Conservation (phyloP, 495 filamentous ascomycete species). For the Tuber umbilicatum region DNA sequence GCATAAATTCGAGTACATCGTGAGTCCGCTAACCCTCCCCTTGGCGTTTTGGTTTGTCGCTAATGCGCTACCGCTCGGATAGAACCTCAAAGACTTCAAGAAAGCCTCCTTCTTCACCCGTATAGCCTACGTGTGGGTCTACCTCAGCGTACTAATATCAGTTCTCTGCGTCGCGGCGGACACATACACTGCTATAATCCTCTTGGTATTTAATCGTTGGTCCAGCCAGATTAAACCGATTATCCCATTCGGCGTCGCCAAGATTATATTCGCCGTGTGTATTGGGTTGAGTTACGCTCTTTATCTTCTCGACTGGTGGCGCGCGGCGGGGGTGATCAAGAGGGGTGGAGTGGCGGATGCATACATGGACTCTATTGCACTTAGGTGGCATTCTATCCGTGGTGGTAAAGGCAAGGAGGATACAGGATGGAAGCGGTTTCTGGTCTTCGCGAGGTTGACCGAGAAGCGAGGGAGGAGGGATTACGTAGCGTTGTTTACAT, state of each 20-base stretch:
- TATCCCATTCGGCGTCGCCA: constrained; percentile 63
- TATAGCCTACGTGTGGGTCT: constrained; percentile 80
- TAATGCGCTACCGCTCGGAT: constrained; percentile 18
- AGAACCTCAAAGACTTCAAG: constrained; percentile 89
- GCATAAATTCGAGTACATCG: constrained; percentile 93
- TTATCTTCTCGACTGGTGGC: constrained; percentile 65
- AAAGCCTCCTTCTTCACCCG: constrained; percentile 64
- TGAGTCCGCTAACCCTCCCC: constrained; percentile 46
- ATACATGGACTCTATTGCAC: constrained; percentile 80
- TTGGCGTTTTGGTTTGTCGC: neutral
- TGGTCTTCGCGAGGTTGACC: constrained; percentile 88
- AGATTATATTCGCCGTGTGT: constrained; percentile 85
- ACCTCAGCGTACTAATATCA: constrained; percentile 67
- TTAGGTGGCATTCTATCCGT: constrained; percentile 71
- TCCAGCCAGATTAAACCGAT: constrained; percentile 57
- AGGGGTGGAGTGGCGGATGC: constrained; percentile 80
- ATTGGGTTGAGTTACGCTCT: constrained; percentile 82
- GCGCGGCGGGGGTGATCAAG: constrained; percentile 69
- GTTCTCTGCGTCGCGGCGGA: constrained; percentile 83
- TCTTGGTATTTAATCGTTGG: constrained; percentile 70
- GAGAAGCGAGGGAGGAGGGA: constrained; percentile 85
- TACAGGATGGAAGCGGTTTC: constrained; percentile 71
- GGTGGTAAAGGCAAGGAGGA: constrained; percentile 50
- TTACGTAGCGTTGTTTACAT: constrained; percentile 85
- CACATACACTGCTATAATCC: constrained; percentile 84